Evolutionary conservation across 257 asterid genomes (phyloP).

Genomic region (Fraxinus pennsylvanica): DNA sequence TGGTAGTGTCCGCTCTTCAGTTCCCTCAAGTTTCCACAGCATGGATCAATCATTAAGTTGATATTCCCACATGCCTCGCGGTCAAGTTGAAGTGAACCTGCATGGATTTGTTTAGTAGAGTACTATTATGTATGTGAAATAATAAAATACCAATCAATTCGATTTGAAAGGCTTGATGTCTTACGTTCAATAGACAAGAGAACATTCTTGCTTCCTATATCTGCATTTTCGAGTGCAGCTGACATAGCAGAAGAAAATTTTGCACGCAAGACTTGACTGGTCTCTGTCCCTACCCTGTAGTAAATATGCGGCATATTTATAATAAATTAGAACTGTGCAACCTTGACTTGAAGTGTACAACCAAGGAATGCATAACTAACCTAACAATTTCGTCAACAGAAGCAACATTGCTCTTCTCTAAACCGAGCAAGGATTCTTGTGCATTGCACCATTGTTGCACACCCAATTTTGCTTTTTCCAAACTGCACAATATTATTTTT

Average conservation of each 20-base stretch:
- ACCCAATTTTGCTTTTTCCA: slow-evolving; percentile 84
- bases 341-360: neutral
- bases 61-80: slow-evolving; percentile 76
- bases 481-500: slow-evolving; percentile 41
- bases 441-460: slow-evolving; percentile 89
- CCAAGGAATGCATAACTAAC: slow-evolving; percentile 38
- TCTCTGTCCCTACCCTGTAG: slow-evolving; percentile 77
- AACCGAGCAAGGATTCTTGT: slow-evolving; percentile 67
- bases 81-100: slow-evolving; percentile 94
- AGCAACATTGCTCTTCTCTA: slow-evolving; percentile 75
- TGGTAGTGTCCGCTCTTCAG: slow-evolving; percentile 76
- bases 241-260: slow-evolving; percentile 76
- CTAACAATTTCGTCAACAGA: slow-evolving; percentile 76
- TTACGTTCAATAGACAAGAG: slow-evolving; percentile 85
- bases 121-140: neutral
- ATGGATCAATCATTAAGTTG: slow-evolving; percentile 79
- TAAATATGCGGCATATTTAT: slow-evolving; percentile 4
- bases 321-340: neutral
- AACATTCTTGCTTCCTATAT: slow-evolving; percentile 73
- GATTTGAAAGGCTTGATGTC: slow-evolving; percentile 25
- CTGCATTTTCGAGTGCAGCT: slow-evolving; percentile 72
- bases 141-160: neutral
- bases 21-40: slow-evolving; percentile 78
- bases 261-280: slow-evolving; percentile 64
- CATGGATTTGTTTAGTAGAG: slow-evolving; percentile 16